Percentiles rank a stretch among this genome's conserved stretches.
Conservation (phyloP, 768 basidiomycete genomes). For the Phlegmacium glaucopus region DNA sequence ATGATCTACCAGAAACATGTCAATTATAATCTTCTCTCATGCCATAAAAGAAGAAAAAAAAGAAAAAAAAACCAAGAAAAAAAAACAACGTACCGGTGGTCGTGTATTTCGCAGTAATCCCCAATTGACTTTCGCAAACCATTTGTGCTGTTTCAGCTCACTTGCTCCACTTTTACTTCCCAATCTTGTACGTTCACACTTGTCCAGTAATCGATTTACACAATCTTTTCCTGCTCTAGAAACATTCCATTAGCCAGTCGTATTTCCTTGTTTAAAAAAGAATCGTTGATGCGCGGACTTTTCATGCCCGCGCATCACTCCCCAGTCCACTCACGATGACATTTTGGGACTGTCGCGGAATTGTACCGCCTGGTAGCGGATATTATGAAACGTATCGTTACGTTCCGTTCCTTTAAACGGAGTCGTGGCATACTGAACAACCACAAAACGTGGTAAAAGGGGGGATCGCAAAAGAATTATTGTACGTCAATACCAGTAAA, state of each 20-base stretch:
- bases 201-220: slow-evolving; percentile 83
- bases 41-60: background rate
- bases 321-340: slow-evolving; percentile 30
- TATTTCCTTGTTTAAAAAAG: slow-evolving; percentile 16
- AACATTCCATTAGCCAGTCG: slow-evolving; percentile 21
- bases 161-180: slow-evolving; percentile 95
- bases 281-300: slow-evolving; percentile 21
- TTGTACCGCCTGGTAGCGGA: slow-evolving; percentile 78
- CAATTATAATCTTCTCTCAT: background rate
- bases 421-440: slow-evolving; percentile 87
- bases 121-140: slow-evolving; percentile 97
- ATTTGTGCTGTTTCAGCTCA: slow-evolving; percentile 98
- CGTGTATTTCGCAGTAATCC: slow-evolving; percentile 88
- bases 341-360: slow-evolving; percentile 87
- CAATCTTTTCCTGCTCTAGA: slow-evolving; percentile 84
- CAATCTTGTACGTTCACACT: slow-evolving; percentile 83
- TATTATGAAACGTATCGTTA: slow-evolving; percentile 94
- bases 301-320: slow-evolving; percentile 27
- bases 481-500: slow-evolving; percentile 32
- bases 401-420: slow-evolving; percentile 97
- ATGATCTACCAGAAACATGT: slow-evolving; percentile 58
- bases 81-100: slow-evolving; percentile 74
- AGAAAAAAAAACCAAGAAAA: background rate
- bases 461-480: slow-evolving; percentile 21
- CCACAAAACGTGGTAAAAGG: slow-evolving; percentile 13